phyloP scores from a whole-genome alignment of 2,329 filamentous ascomycete genomes.

The Neopestalotiopsis sp. region DNA sequence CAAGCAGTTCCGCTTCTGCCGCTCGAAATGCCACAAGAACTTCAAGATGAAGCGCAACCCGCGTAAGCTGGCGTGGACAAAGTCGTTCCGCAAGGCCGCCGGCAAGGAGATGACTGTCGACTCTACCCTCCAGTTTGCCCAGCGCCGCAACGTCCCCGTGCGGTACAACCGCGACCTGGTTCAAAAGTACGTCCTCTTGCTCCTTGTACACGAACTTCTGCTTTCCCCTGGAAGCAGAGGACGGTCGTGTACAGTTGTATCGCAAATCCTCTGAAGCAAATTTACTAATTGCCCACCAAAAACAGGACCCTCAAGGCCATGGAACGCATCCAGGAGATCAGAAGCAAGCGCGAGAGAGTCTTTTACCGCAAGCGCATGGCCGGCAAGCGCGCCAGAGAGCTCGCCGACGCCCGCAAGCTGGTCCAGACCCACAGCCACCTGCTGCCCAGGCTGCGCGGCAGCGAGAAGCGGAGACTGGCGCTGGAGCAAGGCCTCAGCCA shows the following conservation, averaged over 20 bases:
- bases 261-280: neutral
- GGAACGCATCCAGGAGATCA: conserved; percentile 87
- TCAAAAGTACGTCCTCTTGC: conserved; percentile 51
- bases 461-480: conserved; percentile 65
- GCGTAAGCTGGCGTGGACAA: conserved; percentile 96
- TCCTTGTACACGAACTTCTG: neutral
- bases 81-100: conserved; percentile 83
- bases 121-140: conserved; percentile 83
- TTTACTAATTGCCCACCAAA: neutral
- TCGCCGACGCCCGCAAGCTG: conserved; percentile 82
- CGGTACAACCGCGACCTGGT: conserved; percentile 96
- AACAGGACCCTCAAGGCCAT: conserved; percentile 81
- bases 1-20: conserved; percentile 61
- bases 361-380: conserved; percentile 96
- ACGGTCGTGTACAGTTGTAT: neutral
- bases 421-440: conserved; percentile 93
- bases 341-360: conserved; percentile 80
- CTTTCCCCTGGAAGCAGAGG: neutral
- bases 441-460: conserved; percentile 74
- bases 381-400: conserved; percentile 84
- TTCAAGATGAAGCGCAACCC: conserved; percentile 90
- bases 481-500: conserved; percentile 35
- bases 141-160: conserved; percentile 90
- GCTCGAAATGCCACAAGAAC: conserved; percentile 41
- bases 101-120: conserved; percentile 93